Base-by-base conservation (phyloP, 495 filamentous ascomycete species). In the Annulohypoxylon stygium region DNA sequence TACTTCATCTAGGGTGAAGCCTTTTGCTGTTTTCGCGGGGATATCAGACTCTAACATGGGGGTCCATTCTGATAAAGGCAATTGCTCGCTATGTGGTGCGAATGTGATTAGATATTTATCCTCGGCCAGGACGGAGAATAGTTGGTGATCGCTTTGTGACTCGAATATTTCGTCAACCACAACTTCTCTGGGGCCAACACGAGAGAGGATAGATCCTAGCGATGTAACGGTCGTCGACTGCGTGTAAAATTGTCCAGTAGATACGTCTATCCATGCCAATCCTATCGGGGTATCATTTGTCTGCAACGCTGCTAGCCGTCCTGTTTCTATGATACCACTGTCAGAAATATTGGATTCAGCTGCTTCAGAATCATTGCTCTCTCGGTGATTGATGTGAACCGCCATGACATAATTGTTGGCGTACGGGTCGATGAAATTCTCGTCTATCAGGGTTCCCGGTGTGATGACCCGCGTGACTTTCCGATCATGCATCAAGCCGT, bases 391-490 rank as follows among this genome's bases (percentile, higher is more conserved):
- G n/a, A 81, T 67, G 74, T 94, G 88, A 41, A 97, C 86, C 41
- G 92, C 90, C 70, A 98, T 87, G 45, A 99, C 80, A 78, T 94
- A 99, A 77, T 98, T 97, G 78, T 97, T 97, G 70, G 93, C 90
- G 61, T 91, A 94, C 0, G 93, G 91, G 75, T 98, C 92, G 84
- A 98, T 92, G 79, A 98, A 98, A 70, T 95, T 94, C 80, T 99
- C 97, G 79, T 99, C 96, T 73, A 98, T 97, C 48, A 98, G 81
- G 0, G 96, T 99, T 8, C 96, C 96, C 0, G 97, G 94, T 0
- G 96, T 97, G 78, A 99, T 87, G 62, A 98, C 90, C 45, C 96
- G 90, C 47, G 93, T 87, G 14, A 99, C 93, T 69, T 85, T 89
- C 47, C 96, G 90, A 76, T 95, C 93, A 76, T 94, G 97, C 79